Base-by-base conservation (phyloP, 1,284 basidiomycete species). In the Ustilago trichophora region DNA sequence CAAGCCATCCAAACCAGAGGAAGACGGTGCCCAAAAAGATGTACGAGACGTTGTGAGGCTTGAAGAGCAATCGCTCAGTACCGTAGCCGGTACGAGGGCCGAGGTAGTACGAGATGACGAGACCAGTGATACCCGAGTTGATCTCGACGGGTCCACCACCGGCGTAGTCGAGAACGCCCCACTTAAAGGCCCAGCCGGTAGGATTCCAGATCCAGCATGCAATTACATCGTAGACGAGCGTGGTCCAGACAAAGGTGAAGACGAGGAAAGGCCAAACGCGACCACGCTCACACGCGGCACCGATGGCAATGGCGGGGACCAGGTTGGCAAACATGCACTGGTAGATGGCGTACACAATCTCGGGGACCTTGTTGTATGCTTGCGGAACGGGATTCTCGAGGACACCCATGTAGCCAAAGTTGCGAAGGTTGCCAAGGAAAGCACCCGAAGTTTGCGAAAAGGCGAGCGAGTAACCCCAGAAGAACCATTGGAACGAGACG, bases 1-100 rank as follows among this genome's bases (percentile, higher is more conserved):
- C 93, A 78, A 94, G 93, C 94, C 94, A 97, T 53, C 93, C 93
- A 78, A 95, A 90, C 92, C 92, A 96, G 54, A 96, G 88, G 70
- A 96, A 86, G 12, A 88, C 87, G 13, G 89, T 94, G 64, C 94
- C 94, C 46, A 97, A 87, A 52, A 88, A 89, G 75, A 96, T 91
- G 82, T 93, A 85, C 26, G 90, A 90, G 16, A 96, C 92, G 80
- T 95, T 96, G 82, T 94, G 92, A 9, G 93, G 93, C 63, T 92
- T 88, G 85, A 93, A 96, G 75, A 93, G 90, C 71, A 91, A 84
- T 21, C 91, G 84, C 77, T 94, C 90, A 36, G 89, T 89, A 60
- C 93, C 89, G 80, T 94, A 98, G 3, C 94, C 94, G 27, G 91
- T 86, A 56, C 94, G 83, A 56, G 85, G 91, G 53, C 93, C 94